Evolutionary conservation across 164 flowering plant species (phyloP).

Genomic region (Cinnamomum chago): DNA sequence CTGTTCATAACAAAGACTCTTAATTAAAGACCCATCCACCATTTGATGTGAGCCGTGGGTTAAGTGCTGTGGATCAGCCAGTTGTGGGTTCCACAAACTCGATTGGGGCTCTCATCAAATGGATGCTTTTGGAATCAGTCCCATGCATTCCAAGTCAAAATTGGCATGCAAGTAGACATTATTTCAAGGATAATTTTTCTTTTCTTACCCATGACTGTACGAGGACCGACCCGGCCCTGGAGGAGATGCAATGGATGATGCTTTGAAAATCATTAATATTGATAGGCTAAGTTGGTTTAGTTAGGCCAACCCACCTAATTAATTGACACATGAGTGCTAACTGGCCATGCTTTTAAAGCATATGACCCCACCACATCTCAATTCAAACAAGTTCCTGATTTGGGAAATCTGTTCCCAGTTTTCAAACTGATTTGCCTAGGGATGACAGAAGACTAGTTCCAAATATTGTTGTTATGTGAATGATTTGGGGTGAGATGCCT

Average conservation of each 20-base stretch:
- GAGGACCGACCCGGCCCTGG: no score
- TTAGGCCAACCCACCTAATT: conserved; percentile 12
- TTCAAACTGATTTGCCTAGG: no score
- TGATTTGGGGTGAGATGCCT: no score
- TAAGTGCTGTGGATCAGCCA: not conserved
- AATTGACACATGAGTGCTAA: conserved; percentile 5
- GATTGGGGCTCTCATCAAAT: not conserved
- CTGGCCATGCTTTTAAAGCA: not conserved
- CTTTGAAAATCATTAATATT: conserved; percentile 2
- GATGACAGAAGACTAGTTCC: no score
- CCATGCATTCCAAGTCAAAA: conserved; percentile 1
- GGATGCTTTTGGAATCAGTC: not conserved
- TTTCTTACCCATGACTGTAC: not conserved
- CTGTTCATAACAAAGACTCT: no score
- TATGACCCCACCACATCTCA: not conserved
- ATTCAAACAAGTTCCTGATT: not conserved
- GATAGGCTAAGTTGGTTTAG: conserved; percentile 5
- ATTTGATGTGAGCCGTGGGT: not conserved
- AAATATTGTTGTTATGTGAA: no score
- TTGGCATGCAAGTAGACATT: not conserved
- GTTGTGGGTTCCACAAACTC: not conserved
- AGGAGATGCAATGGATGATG: not conserved
- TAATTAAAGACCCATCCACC: no score
- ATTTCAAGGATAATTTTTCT: not conserved
- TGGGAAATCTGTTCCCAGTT: no score